A percentile compares a stretch with the other conserved stretches of the same genome.
These are phyloP conservation scores for Coemansia sp. DNA, from an alignment of 192 early-diverging fungal genomes.

Conservation along the genomic window DNA sequence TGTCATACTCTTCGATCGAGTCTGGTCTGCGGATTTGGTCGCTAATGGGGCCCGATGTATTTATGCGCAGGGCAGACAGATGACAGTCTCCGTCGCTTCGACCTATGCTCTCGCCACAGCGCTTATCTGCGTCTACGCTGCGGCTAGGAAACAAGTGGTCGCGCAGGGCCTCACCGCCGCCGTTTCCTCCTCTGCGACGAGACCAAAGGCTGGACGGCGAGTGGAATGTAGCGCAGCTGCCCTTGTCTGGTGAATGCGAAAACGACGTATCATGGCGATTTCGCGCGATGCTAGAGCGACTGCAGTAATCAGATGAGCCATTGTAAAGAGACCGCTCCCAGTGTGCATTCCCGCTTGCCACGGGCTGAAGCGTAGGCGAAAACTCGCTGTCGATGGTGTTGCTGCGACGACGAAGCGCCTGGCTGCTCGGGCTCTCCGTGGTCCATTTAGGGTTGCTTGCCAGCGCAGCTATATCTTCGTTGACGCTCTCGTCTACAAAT, in stretches of 20 bases:
- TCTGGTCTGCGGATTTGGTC: constrained; percentile 12
- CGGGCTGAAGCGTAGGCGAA: not conserved
- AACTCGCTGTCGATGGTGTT: constrained; percentile 14
- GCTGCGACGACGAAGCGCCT: constrained; percentile 6
- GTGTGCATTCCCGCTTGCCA: not conserved
- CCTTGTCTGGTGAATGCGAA: not conserved
- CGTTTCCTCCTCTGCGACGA: not conserved
- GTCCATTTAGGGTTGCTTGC: not conserved
- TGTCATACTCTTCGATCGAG: constrained; percentile 20
- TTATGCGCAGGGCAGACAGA: not conserved
- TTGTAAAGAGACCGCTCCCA: not conserved
- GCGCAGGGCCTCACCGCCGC: not conserved
- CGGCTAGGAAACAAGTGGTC: not conserved
- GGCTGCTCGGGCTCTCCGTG: not conserved
- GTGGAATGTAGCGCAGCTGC: not conserved
- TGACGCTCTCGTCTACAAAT: constrained; percentile 28
- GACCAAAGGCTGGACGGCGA: not conserved
- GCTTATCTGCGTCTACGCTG: not conserved
- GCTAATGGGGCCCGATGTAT: not conserved
- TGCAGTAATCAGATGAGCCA: not conserved
- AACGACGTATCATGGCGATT: not conserved
- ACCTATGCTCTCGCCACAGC: not conserved
- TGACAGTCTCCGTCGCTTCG: not conserved
- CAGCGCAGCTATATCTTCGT: constrained; percentile 26
- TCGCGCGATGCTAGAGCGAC: not conserved